These are phyloP conservation scores for Solanum bukasovii DNA, from an alignment of 257 asterid species.

Conservation along the genomic window DNA sequence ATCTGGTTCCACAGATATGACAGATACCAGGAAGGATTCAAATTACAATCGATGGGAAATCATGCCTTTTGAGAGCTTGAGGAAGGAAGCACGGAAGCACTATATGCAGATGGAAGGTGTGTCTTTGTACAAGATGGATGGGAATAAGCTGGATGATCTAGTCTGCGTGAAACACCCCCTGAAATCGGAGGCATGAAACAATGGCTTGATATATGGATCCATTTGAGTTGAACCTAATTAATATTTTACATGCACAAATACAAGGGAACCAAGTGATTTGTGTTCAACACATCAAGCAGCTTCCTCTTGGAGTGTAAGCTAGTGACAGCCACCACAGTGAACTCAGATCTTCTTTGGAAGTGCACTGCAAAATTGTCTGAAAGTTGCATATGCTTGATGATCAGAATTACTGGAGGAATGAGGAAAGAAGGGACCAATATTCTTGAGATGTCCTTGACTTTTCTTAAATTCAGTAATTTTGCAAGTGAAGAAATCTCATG, in stretches of 20 bases:
- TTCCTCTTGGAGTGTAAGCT: neutral
- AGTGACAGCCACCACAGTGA: neutral
- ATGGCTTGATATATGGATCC: neutral
- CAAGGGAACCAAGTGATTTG: neutral
- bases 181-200: conserved; percentile 19
- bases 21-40: conserved; percentile 56
- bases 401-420: neutral
- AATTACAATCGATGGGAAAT: conserved; percentile 87
- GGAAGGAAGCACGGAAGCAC: conserved; percentile 57
- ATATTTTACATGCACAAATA: neutral
- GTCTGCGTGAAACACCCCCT: conserved; percentile 44
- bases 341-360: neutral
- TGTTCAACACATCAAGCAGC: neutral
- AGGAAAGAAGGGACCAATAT: neutral
- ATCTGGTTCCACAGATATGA: conserved; percentile 73
- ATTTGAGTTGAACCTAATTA: neutral
- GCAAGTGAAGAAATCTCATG: neutral
- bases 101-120: conserved; percentile 70
- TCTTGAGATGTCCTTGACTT: neutral
- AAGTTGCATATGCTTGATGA: neutral
- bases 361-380: neutral
- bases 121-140: conserved; percentile 89
- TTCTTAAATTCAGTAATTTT: neutral
- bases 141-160: conserved; percentile 87
- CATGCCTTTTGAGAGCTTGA: conserved; percentile 45